Percentiles rank a stretch among this genome's conserved stretches.
phyloP scores from a whole-genome alignment of 2,329 filamentous ascomycete species.

The Graphium sp. region DNA sequence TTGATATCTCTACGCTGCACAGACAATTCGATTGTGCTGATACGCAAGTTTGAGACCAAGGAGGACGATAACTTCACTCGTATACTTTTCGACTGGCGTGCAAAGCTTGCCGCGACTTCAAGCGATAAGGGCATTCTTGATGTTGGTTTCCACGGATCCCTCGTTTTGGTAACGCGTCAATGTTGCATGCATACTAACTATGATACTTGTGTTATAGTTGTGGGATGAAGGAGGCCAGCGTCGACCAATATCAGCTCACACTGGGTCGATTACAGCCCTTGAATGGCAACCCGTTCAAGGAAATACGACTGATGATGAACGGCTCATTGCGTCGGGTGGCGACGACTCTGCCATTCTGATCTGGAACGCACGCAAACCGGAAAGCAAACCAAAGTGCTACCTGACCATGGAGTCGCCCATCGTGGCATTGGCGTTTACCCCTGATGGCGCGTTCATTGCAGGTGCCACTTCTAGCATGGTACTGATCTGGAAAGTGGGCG shows the following conservation, averaged over 20 bases:
- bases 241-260: conserved; percentile 40
- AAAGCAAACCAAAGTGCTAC: conserved; percentile 38
- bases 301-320: conserved; percentile 24
- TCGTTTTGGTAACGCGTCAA: background rate
- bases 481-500: conserved; percentile 48
- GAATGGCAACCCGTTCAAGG: conserved; percentile 38
- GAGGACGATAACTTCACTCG: conserved; percentile 36
- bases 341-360: conserved; percentile 46
- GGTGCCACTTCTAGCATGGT: conserved; percentile 41
- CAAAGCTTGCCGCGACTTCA: conserved; percentile 38
- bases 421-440: conserved; percentile 42
- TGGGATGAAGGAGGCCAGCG: conserved; percentile 37
- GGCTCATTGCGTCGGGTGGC: conserved; percentile 42
- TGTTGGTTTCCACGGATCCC: conserved; percentile 24
- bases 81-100: conserved; percentile 36
- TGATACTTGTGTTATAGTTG: conserved; percentile 18
- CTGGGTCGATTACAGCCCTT: conserved; percentile 38
- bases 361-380: conserved; percentile 39
- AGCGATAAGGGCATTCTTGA: conserved; percentile 43
- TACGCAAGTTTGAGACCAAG: conserved; percentile 32
- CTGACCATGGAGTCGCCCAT: conserved; percentile 44
- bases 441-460: conserved; percentile 45
- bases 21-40: conserved; percentile 25
- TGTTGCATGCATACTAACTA: conserved; percentile 1
- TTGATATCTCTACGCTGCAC: conserved; percentile 30